These are phyloP conservation scores for Linnemannia elongata DNA, from an alignment of 192 early-diverging fungal genomes.

Conservation along the genomic window DNA sequence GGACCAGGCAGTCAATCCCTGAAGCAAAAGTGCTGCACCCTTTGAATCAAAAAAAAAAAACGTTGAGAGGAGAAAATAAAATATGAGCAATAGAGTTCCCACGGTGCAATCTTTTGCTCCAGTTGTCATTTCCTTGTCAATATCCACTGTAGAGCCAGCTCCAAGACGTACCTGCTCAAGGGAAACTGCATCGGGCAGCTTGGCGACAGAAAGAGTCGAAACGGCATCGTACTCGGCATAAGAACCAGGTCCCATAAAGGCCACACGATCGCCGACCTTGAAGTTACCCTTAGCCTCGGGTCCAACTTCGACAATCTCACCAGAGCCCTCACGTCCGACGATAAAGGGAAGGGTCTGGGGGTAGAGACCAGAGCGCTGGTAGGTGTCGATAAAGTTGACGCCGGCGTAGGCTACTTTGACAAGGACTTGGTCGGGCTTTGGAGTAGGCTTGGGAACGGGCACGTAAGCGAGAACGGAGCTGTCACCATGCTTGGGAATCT, in stretches of 20 bases:
- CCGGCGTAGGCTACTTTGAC: slow-evolving; percentile 83
- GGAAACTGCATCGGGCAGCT: slow-evolving; percentile 43
- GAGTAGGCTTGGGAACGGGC: slow-evolving; percentile 62
- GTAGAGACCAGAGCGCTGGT: slow-evolving; percentile 88
- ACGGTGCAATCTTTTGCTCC: slow-evolving; percentile 7
- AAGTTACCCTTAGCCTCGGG: slow-evolving; percentile 62
- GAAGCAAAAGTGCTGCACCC: slow-evolving; percentile 65
- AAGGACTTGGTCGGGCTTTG: slow-evolving; percentile 70
- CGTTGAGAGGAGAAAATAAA: slow-evolving; percentile 80
- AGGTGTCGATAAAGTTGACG: slow-evolving; percentile 94
- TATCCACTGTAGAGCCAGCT: not conserved
- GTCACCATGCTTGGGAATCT: slow-evolving; percentile 68
- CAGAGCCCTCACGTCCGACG: slow-evolving; percentile 86
- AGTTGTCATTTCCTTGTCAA: not conserved
- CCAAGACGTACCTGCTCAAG: slow-evolving; percentile 37
- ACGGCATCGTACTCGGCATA: slow-evolving; percentile 85
- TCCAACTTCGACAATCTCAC: slow-evolving; percentile 84
- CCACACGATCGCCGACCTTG: slow-evolving; percentile 86
- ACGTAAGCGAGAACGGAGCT: slow-evolving; percentile 69
- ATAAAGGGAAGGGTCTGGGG: slow-evolving; percentile 71
- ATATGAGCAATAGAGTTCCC: slow-evolving; percentile 61
- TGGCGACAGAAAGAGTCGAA: slow-evolving; percentile 51
- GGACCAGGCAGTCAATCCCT: slow-evolving; percentile 87
- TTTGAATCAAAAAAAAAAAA: slow-evolving; percentile 10
- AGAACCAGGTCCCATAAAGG: slow-evolving; percentile 70